Percentiles rank a stretch among this genome's conserved stretches.
Conservation (phyloP, 2,329 filamentous ascomycete species). For the Byssoonygena ceratinophila region DNA sequence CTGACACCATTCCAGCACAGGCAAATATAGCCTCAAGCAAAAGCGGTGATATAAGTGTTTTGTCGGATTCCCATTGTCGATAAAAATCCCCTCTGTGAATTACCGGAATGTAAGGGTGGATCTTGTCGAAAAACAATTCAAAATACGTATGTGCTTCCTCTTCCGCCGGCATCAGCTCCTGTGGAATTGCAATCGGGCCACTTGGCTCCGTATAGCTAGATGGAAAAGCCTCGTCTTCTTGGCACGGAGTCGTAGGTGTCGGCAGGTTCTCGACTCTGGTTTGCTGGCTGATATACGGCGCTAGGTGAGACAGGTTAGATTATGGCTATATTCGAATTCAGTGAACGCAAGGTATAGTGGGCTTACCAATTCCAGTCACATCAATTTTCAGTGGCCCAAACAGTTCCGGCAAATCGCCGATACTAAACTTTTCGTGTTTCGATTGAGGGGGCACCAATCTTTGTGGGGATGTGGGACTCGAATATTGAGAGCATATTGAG, state of each 20-base stretch:
- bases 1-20: slow-evolving; percentile 61
- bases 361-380: slow-evolving; percentile 70
- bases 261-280: slow-evolving; percentile 42
- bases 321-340: background rate
- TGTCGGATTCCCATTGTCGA: slow-evolving; percentile 75
- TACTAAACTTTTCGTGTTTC: slow-evolving; percentile 52
- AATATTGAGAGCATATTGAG: slow-evolving; percentile 1
- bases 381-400: slow-evolving; percentile 81
- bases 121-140: slow-evolving; percentile 77
- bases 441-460: slow-evolving; percentile 20
- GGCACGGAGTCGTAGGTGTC: slow-evolving; percentile 51
- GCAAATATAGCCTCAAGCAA: slow-evolving; percentile 86
- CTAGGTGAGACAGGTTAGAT: slow-evolving; percentile 35
- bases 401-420: slow-evolving; percentile 65
- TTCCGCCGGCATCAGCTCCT: slow-evolving; percentile 84
- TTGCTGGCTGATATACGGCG: slow-evolving; percentile 70
- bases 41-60: slow-evolving; percentile 76
- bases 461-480: slow-evolving; percentile 24
- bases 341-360: background rate
- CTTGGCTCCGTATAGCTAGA: slow-evolving; percentile 58
- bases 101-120: slow-evolving; percentile 88
- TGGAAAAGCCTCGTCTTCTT: slow-evolving; percentile 59
- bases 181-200: slow-evolving; percentile 73
- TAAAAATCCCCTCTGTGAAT: slow-evolving; percentile 74
- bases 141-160: slow-evolving; percentile 75